Conservation (phyloP, 176 grass and related monocot species). For the Oryza longistaminata region DNA sequence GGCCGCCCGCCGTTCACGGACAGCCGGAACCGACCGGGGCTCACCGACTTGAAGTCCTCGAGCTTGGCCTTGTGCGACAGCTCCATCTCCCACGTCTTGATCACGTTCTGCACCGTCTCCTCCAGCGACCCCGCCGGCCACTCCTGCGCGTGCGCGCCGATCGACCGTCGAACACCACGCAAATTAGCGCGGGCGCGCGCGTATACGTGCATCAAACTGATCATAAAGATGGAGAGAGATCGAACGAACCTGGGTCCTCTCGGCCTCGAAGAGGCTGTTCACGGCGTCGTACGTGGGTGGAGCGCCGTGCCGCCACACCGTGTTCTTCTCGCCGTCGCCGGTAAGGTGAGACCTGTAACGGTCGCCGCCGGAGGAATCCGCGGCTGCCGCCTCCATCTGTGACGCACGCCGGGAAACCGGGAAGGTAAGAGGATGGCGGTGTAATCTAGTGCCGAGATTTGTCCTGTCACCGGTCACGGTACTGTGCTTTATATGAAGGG, state of each 20-base stretch:
- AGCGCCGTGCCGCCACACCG: slow-evolving; percentile 74
- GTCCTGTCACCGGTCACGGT: too few species aligned
- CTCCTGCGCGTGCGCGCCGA: slow-evolving; percentile 31
- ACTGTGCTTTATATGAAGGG: neutral
- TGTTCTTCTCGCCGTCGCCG: slow-evolving; percentile 78
- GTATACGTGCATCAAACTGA: neutral
- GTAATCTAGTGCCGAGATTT: neutral
- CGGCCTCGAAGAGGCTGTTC: slow-evolving; percentile 86
- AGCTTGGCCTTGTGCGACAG: slow-evolving; percentile 78
- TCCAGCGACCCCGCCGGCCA: slow-evolving; percentile 84
- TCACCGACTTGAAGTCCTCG: slow-evolving; percentile 86
- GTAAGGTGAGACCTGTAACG: slow-evolving; percentile 63
- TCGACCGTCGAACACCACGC: neutral
- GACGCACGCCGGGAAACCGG: neutral
- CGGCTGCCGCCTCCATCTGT: slow-evolving; percentile 38
- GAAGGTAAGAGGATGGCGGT: neutral
- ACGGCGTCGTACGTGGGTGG: slow-evolving; percentile 75
- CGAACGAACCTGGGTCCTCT: slow-evolving; percentile 51
- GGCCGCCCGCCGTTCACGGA: slow-evolving; percentile 60
- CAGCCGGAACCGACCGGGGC: slow-evolving; percentile 48
- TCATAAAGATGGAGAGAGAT: neutral
- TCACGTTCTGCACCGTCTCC: slow-evolving; percentile 85
- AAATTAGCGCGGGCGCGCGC: neutral
- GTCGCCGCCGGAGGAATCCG: slow-evolving; percentile 47
- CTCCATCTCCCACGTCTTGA: slow-evolving; percentile 99